Conservation (phyloP, 2,329 filamentous ascomycete species). For the Colletotrichum horii region DNA sequence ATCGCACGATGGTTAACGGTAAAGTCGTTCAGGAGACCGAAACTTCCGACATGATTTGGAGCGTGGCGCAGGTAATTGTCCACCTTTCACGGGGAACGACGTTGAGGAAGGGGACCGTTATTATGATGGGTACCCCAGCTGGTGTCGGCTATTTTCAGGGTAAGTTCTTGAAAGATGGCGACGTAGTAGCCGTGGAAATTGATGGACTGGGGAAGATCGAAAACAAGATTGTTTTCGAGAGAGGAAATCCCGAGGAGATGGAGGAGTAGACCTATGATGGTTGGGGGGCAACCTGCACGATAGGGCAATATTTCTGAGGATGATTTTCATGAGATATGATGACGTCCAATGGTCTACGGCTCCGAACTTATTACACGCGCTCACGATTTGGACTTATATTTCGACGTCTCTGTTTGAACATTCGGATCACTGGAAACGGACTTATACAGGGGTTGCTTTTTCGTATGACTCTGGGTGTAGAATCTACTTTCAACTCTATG, state of each 20-base stretch:
- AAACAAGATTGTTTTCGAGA: constrained; percentile 31
- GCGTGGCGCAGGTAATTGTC: constrained; percentile 43
- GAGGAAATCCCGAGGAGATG: constrained; percentile 22
- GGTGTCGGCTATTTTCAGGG: constrained; percentile 40
- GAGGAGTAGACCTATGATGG: background rate
- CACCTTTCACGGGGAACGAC: constrained; percentile 50
- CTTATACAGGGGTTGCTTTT: background rate
- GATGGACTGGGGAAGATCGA: constrained; percentile 32
- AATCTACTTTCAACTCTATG: background rate
- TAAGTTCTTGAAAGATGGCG: constrained; percentile 36
- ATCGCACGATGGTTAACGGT: constrained; percentile 44
- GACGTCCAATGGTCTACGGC: background rate
- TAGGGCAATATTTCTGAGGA: background rate
- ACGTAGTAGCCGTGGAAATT: constrained; percentile 34
- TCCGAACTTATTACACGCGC: background rate
- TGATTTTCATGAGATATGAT: background rate
- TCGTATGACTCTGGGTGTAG: background rate
- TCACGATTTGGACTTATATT: background rate
- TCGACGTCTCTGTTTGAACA: background rate
- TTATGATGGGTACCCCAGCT: constrained; percentile 55
- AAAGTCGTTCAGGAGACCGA: constrained; percentile 45
- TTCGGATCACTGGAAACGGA: background rate
- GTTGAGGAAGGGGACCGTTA: constrained; percentile 47
- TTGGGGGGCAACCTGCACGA: background rate
- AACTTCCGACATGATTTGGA: constrained; percentile 51